Base-by-base conservation (phyloP, 192 early-diverging fungal genomes). In the Funneliformis geosporum region DNA sequence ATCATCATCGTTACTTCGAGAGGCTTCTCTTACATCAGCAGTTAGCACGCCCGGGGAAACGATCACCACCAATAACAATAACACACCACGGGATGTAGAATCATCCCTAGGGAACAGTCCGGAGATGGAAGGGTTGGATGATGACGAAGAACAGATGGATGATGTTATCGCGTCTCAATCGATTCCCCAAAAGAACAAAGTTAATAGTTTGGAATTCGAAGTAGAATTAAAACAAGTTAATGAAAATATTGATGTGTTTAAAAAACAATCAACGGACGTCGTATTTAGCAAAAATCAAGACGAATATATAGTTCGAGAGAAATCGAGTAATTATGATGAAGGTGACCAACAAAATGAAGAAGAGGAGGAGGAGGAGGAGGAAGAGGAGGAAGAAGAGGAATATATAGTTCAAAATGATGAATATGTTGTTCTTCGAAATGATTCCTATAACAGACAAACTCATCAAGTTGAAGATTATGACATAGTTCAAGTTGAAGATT, bases 171-270 rank as follows among this genome's bases (percentile, higher is more conserved):
- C 21, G 0, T 43, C 28, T 5, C 25, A 65, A 33, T 25, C 18
- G 25, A 66, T 14, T 27, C 42, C 59, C 5, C 6, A 76, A 23
- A 50, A 21, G 9, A 39, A 25, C 8, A 38, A 43, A 25, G 23
- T 25, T 8, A 27, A 38, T 43, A 60, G 61, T 47, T 59, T 7
- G 4, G 50, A 75, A 25, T 47, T 43, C n/a, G 8, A 40, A 21
- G 77, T 74, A 44, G 40, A 83, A 43, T 40, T 5, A 60, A 40
- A 75, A 27, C 25, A 71, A 38, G 73, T 75, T 38, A 73, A 61
- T 12, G 79, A 74, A 6, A 28, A 23, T 9, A 64, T 62, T 42
- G 33, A 44, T 44, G n/a, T 69, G 23, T 69, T 21, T 42, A 39
- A 69, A 23, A 33, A 42, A 69, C 67, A 69, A 69, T 1, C 50